phyloP scores from a whole-genome alignment of 176 grass and related monocot species.

The Oryza glumipatula region DNA sequence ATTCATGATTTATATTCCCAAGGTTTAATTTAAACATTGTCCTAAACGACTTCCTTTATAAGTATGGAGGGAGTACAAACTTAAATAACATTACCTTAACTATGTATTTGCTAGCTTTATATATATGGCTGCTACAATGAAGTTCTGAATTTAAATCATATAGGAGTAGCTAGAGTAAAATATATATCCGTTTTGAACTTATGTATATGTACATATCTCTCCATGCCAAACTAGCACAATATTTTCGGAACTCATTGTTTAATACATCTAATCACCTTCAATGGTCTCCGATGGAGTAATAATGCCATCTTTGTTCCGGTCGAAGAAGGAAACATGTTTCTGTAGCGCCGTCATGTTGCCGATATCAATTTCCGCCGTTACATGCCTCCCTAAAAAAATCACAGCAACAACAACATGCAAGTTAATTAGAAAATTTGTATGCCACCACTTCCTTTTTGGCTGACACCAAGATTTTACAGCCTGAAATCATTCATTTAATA shows the following conservation, averaged over 20 bases:
- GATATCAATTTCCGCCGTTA: not conserved
- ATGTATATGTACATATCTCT: too few relatives aligned
- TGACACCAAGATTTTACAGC: not conserved
- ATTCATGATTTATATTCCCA: too few relatives aligned
- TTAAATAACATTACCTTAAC: too few relatives aligned
- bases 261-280: conserved; percentile 41
- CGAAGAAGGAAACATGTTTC: conserved; percentile 70
- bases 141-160: not conserved
- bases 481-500: not conserved
- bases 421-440: not conserved
- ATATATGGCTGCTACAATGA: not conserved
- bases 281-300: conserved; percentile 63
- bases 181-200: too few relatives aligned
- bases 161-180: too few relatives aligned
- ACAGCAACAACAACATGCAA: not conserved
- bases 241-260: not conserved
- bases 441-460: not conserved
- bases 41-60: too few relatives aligned
- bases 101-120: too few relatives aligned
- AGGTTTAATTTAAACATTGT: too few relatives aligned
- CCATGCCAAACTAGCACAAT: not conserved
- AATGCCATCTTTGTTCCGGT: conserved; percentile 66
- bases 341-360: conserved; percentile 58
- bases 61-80: too few relatives aligned
- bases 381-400: conserved; percentile 1